These are phyloP conservation scores for Xylogone sp. DNA, from an alignment of 2,329 filamentous ascomycete genomes.

Conservation along the genomic window DNA sequence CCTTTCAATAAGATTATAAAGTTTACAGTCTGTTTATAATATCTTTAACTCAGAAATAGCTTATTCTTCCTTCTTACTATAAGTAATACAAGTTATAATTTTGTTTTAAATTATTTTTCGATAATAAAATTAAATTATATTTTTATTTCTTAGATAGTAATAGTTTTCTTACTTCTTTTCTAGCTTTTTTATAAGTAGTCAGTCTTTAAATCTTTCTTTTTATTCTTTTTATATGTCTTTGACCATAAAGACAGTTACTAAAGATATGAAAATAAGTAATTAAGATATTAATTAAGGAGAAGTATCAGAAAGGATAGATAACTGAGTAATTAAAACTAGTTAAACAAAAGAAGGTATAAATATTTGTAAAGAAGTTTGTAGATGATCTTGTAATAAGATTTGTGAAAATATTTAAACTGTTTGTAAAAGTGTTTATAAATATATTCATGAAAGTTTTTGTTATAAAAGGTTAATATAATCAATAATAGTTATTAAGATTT, in stretches of 20 bases:
- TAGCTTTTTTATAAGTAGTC: conserved; percentile 2
- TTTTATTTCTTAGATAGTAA: neutral
- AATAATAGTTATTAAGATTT: neutral
- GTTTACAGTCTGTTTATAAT: neutral
- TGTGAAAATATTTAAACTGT: neutral
- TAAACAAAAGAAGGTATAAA: neutral
- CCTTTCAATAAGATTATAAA: neutral
- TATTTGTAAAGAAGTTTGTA: neutral
- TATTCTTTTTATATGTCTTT: conserved; percentile 6
- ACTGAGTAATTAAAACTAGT: neutral
- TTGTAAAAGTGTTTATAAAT: neutral
- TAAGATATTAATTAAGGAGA: neutral
- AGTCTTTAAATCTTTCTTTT: conserved; percentile 4
- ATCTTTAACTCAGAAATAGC: conserved; percentile 2
- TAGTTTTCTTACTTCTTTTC: conserved; percentile 2
- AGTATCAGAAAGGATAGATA: neutral
- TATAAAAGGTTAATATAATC: neutral
- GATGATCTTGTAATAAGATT: no score
- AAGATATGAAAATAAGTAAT: neutral
- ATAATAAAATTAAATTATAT: conserved; percentile 1
- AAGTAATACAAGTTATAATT: neutral
- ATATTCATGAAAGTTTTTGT: no score
- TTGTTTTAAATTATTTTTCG: conserved; percentile 6
- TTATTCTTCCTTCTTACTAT: neutral
- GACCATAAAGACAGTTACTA: conserved; percentile 1